Base-by-base conservation (phyloP, 352 stramenopile species). In the Blastocystis sp. region DNA sequence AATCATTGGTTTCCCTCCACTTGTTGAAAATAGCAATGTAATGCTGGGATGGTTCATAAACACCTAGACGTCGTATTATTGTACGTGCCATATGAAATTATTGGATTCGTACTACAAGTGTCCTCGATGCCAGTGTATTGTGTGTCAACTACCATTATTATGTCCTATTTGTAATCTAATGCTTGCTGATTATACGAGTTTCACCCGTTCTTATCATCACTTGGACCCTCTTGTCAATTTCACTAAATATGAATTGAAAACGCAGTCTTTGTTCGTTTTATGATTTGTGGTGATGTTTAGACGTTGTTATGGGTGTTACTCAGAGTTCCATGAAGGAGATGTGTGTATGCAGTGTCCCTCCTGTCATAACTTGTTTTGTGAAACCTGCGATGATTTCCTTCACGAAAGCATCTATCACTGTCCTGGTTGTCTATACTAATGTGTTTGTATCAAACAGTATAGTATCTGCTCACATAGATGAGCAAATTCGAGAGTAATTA, bases 371-470 rank as follows among this genome's bases (percentile, higher is more conserved):
- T n/a, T 51, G 12, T 83, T 83, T 43, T 83, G 71, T n/a, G 42
- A 83, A 49, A 67, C 21, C 0, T 83, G 71, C n/a, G 71, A 83
- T 43, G 54, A 52, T 0, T 83, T 83, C 32, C 27, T 83, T 63
- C 71, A 83, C 43, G 71, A 83, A 21, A 65, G 46, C 39, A 83
- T 83, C 19, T 83, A 65, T 66, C 71, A 83, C 21, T 83, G 71
- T 83, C 71, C 71, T n/a, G 71, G 71, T 9, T 83, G 71, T 46
- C 24, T 78, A 14, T 39, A 78, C 19, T 21, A 1, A 43, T 24
- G 24, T 69, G 59, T 69, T 69, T 69, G 59, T 69, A 46, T 4
- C 19, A 61, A 32, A 61, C 54, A 32, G 3, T 32, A 32, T 12
- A n/a, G 6, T 14, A 27, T 43, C 27, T 74, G 32, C 57, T 35